Conservation (phyloP, 2,329 filamentous ascomycete species). For the Alternaria arborescens region DNA sequence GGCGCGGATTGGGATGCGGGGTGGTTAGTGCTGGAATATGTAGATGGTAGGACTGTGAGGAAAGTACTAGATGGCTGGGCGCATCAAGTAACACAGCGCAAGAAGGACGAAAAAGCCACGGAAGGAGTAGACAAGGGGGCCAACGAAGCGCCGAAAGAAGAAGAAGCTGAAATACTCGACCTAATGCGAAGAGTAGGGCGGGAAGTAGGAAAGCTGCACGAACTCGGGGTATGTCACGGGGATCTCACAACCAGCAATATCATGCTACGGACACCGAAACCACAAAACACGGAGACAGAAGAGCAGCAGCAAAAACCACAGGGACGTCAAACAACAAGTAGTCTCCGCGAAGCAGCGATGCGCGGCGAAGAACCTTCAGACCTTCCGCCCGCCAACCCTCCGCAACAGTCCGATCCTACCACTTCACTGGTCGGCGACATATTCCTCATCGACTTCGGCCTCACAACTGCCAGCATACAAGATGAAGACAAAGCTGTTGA, state of each 20-base stretch:
- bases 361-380: slow-evolving; percentile 20
- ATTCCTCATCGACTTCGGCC: slow-evolving; percentile 92
- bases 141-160: slow-evolving; percentile 35
- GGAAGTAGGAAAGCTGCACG: slow-evolving; percentile 79
- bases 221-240: slow-evolving; percentile 87
- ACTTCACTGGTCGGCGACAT: slow-evolving; percentile 71
- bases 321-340: slow-evolving; percentile 32
- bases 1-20: slow-evolving; percentile 68
- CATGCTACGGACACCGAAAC: slow-evolving; percentile 67
- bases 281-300: background rate
- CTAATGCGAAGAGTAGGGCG: slow-evolving; percentile 76
- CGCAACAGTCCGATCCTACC: slow-evolving; percentile 13
- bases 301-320: background rate
- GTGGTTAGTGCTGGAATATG: slow-evolving; percentile 63
- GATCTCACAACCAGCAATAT: slow-evolving; percentile 98
- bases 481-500: slow-evolving; percentile 97
- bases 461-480: slow-evolving; percentile 79
- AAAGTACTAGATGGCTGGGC: slow-evolving; percentile 74
- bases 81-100: slow-evolving; percentile 39
- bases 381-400: slow-evolving; percentile 1
- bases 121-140: background rate
- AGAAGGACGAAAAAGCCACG: slow-evolving; percentile 3
- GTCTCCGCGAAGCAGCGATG: slow-evolving; percentile 37
- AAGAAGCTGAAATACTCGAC: slow-evolving; percentile 43
- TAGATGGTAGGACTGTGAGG: slow-evolving; percentile 73